Percentiles rank a stretch among this genome's conserved stretches.
phyloP scores from a whole-genome alignment of 2,329 filamentous ascomycete species.

The Fusarium sambucinum region DNA sequence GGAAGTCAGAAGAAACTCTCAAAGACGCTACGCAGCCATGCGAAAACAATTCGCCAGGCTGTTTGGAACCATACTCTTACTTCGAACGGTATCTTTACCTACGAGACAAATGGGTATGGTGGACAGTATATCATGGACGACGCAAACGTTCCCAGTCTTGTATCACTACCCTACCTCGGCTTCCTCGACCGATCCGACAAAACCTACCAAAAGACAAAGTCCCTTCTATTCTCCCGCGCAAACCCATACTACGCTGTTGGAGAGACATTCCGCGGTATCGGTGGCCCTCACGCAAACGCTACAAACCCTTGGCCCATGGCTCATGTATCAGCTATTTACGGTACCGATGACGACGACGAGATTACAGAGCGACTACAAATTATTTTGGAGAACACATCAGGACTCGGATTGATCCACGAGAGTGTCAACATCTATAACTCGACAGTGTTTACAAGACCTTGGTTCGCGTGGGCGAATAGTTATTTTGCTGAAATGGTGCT shows the following conservation, averaged over 20 bases:
- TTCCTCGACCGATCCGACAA: conserved; percentile 17
- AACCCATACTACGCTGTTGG: conserved; percentile 25
- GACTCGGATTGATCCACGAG: conserved; percentile 15
- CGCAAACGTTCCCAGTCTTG: conserved; percentile 23
- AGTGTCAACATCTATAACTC: conserved; percentile 27
- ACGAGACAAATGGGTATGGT: conserved; percentile 27
- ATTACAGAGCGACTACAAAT: conserved; percentile 5
- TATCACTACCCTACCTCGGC: conserved; percentile 18
- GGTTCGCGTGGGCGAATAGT: conserved; percentile 33
- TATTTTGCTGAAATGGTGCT: conserved; percentile 30
- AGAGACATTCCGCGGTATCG: conserved; percentile 16
- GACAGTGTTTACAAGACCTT: conserved; percentile 12
- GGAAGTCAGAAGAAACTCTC: background rate
- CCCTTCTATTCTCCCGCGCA: conserved; percentile 7
- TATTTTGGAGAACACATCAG: conserved; percentile 26
- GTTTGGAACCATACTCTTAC: conserved; percentile 25
- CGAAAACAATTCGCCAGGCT: conserved; percentile 8
- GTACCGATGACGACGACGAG: conserved; percentile 9
- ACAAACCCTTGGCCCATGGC: conserved; percentile 30
- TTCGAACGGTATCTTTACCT: conserved; percentile 18
- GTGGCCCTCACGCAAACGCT: conserved; percentile 21
- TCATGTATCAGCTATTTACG: conserved; percentile 21
- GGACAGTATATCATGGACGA: conserved; percentile 38
- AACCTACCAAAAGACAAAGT: conserved; percentile 22
- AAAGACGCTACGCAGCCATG: background rate